Evolutionary conservation across 352 stramenopile genomes (phyloP).

Genomic region (Globisporangium spinosum): DNA sequence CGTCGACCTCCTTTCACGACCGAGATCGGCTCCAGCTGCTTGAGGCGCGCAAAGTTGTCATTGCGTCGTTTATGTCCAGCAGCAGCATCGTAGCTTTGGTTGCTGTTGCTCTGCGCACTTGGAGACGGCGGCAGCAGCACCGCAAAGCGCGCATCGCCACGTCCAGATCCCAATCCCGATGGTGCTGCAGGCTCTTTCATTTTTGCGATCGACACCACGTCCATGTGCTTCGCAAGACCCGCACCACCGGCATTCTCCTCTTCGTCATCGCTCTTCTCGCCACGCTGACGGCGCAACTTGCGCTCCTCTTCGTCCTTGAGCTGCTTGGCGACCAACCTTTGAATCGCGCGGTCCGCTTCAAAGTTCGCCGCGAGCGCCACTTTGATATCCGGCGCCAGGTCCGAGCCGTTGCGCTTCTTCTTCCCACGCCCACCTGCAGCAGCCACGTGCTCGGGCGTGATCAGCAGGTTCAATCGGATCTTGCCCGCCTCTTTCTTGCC

Average conservation of each 20-base stretch:
- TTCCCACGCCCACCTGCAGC: constrained; percentile 21
- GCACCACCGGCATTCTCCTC: not conserved
- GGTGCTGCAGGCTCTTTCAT: not conserved
- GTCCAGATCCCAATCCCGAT: not conserved
- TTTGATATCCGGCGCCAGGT: constrained; percentile 36
- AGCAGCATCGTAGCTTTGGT: not conserved
- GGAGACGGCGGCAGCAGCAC: constrained; percentile 4
- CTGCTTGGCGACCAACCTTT: constrained; percentile 47
- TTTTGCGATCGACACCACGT: constrained; percentile 5
- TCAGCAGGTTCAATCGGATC: constrained; percentile 56
- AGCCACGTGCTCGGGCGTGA: constrained; percentile 49
- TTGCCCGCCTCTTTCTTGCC: constrained; percentile 34
- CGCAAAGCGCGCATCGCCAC: constrained; percentile 6
- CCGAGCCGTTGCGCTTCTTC: constrained; percentile 22
- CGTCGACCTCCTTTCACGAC: constrained; percentile 6
- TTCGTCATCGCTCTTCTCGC: constrained; percentile 15
- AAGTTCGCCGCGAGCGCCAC: constrained; percentile 48
- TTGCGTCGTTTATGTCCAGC: not conserved
- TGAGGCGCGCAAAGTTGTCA: constrained; percentile 2
- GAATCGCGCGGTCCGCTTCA: constrained; percentile 59
- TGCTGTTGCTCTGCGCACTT: not conserved
- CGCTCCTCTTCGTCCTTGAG: constrained; percentile 32
- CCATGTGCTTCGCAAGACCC: not conserved
- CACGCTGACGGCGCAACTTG: constrained; percentile 7
- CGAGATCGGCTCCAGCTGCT: constrained; percentile 8